Base-by-base conservation (phyloP, 192 early-diverging fungal species). In the Thamnidium elegans region DNA sequence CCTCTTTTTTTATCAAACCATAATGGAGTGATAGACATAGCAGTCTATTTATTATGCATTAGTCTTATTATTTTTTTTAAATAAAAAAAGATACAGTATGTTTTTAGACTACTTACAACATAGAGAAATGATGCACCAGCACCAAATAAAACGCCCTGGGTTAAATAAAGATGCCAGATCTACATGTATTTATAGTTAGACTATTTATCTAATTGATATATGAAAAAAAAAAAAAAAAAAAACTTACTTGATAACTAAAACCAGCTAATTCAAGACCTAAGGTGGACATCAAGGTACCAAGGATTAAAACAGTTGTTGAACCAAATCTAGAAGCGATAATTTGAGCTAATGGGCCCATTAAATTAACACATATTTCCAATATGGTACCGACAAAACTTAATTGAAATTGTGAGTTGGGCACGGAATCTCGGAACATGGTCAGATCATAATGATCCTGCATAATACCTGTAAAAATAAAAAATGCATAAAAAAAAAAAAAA, bases 1-100 rank as follows among this genome's bases (percentile, higher is more conserved):
- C 84, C 85, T 6, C 88, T 78, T 31, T 73, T 58, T 64, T 79
- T 83, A 48, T 62, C 42, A 67, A 91, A 92, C 86, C 87, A 94
- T 60, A 91, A 84, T 13, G 84, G 67, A 6, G 62, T 46, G 6
- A 46, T 45, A 26, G 32, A 55, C 31, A 69, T 39, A 15, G 53
- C 62, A 7, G 53, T 55, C 67, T 69, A 50, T 15, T 9, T 14
- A 13, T 15, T 3, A 26, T 3, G 60, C 20, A 55, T 55, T 45
- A 54, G 23, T 55, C 1, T 19, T 32, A 13, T n/a, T n/a, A n/a
- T n/a, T n/a, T n/a, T n/a, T n/a, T n/a, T n/a, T 42, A 15, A 17
- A 30, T 30, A 19, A 21, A 30, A 31, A 44, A 4, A 54, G 9
- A 8, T 39, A 21, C 13, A 26, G 26, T 39, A 39, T 6, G 9